These are phyloP conservation scores for Gonium pectorale DNA, from an alignment of 139 green algal genomes.

Conservation along the genomic window DNA sequence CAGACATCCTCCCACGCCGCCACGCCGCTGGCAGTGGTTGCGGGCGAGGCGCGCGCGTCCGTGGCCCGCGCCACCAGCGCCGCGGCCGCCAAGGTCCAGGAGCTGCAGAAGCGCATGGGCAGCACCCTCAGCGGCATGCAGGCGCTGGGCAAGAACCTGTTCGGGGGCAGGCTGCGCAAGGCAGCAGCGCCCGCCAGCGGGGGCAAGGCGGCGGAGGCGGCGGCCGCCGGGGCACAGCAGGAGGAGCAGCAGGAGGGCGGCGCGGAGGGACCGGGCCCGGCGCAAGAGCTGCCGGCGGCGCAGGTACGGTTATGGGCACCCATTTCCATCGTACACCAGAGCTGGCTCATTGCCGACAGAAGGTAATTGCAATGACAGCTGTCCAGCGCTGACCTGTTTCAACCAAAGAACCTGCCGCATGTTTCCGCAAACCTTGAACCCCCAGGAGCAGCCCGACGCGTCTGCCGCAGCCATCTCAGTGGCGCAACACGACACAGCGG, in stretches of 20 bases:
- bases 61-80: constrained; percentile 12
- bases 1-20: too few relatives aligned
- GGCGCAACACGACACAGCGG: too few relatives aligned
- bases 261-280: not conserved
- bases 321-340: too few relatives aligned
- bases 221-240: not conserved
- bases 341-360: too few relatives aligned
- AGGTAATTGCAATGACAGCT: too few relatives aligned
- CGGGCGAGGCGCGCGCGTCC: constrained; percentile 28
- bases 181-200: not conserved
- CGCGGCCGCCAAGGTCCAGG: constrained; percentile 26
- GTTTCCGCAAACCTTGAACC: too few relatives aligned
- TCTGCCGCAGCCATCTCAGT: too few relatives aligned
- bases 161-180: not conserved
- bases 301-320: too few relatives aligned
- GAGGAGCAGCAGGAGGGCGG: not conserved
- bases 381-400: too few relatives aligned
- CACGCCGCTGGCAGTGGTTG: constrained; percentile 27
- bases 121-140: constrained; percentile 11
- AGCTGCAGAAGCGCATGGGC: constrained; percentile 31
- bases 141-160: not conserved
- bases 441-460: too few relatives aligned
- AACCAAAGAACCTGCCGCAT: too few relatives aligned
- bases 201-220: not conserved
- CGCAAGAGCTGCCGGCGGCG: too few relatives aligned